Conservation (phyloP, 805 yeast species). For the Kodamaea neixiangensis region DNA sequence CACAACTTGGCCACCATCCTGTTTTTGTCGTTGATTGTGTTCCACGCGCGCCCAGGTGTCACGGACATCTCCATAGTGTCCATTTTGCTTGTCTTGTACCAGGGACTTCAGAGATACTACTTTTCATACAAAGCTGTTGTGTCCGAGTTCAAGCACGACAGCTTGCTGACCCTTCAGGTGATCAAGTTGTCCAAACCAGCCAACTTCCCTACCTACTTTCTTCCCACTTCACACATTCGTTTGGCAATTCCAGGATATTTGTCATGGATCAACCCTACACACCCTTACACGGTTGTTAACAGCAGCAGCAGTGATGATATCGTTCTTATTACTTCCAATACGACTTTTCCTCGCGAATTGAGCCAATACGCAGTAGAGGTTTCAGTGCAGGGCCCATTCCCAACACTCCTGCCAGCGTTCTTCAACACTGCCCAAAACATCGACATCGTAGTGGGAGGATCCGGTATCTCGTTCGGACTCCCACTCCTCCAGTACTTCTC, state of each 20-base stretch:
- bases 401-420: slow-evolving; percentile 46
- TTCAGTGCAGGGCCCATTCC: slow-evolving; percentile 31
- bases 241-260: slow-evolving; percentile 10
- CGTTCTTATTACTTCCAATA: slow-evolving; percentile 39
- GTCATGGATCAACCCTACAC: slow-evolving; percentile 54
- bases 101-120: slow-evolving; percentile 34
- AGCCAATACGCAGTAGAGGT: neutral
- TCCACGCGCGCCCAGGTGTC: slow-evolving; percentile 77
- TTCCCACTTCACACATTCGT: slow-evolving; percentile 57
- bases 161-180: slow-evolving; percentile 21
- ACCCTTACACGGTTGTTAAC: slow-evolving; percentile 56
- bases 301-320: slow-evolving; percentile 19
- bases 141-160: slow-evolving; percentile 16
- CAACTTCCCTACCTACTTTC: slow-evolving; percentile 23
- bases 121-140: slow-evolving; percentile 14
- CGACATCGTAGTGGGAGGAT: slow-evolving; percentile 66
- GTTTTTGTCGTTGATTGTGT: slow-evolving; percentile 45
- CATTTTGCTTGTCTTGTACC: slow-evolving; percentile 32
- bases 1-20: slow-evolving; percentile 56
- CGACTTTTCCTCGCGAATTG: slow-evolving; percentile 13
- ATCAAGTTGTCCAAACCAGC: slow-evolving; percentile 23
- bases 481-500: slow-evolving; percentile 49
- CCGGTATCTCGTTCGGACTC: slow-evolving; percentile 67
- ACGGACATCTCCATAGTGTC: slow-evolving; percentile 29
- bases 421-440: slow-evolving; percentile 52